These are phyloP conservation scores for Escallonia rubra DNA, from an alignment of 129 eudicot genomes.

Conservation along the genomic window DNA sequence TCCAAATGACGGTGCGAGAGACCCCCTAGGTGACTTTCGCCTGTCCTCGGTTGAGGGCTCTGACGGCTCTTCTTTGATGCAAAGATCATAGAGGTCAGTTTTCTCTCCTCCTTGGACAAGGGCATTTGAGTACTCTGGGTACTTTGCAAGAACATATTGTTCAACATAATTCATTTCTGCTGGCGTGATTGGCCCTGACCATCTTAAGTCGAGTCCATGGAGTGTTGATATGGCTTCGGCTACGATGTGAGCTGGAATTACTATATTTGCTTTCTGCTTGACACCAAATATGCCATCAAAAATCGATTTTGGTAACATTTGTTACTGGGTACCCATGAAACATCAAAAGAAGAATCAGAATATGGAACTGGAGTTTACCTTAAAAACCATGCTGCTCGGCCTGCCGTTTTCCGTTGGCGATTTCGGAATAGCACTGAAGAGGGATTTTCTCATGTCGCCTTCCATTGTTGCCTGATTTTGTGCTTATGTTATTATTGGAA, in stretches of 20 bases:
- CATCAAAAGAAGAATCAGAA: background rate
- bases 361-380: constrained; percentile 25
- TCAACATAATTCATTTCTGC: constrained; percentile 80
- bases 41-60: constrained; percentile 45
- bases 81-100: constrained; percentile 60
- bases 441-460: constrained; percentile 54
- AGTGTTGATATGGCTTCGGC: constrained; percentile 80
- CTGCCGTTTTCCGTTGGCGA: constrained; percentile 40
- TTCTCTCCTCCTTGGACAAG: constrained; percentile 72
- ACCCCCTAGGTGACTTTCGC: constrained; percentile 53
- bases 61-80: constrained; percentile 60
- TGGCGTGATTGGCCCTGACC: constrained; percentile 77
- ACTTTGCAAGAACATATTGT: constrained; percentile 63
- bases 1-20: constrained; percentile 19
- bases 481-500: constrained; percentile 1
- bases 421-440: constrained; percentile 23
- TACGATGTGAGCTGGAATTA: constrained; percentile 72
- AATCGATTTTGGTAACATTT: too few relatives aligned
- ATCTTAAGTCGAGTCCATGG: constrained; percentile 67
- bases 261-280: constrained; percentile 47
- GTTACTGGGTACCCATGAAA: background rate
- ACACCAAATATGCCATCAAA: constrained; percentile 1
- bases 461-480: constrained; percentile 38
- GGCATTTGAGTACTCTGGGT: constrained; percentile 67
- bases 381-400: constrained; percentile 62